Percentiles rank a stretch among this genome's conserved stretches.
phyloP scores from a whole-genome alignment of 108 stramenopile genomes.

The Discostella pseudostelligera region DNA sequence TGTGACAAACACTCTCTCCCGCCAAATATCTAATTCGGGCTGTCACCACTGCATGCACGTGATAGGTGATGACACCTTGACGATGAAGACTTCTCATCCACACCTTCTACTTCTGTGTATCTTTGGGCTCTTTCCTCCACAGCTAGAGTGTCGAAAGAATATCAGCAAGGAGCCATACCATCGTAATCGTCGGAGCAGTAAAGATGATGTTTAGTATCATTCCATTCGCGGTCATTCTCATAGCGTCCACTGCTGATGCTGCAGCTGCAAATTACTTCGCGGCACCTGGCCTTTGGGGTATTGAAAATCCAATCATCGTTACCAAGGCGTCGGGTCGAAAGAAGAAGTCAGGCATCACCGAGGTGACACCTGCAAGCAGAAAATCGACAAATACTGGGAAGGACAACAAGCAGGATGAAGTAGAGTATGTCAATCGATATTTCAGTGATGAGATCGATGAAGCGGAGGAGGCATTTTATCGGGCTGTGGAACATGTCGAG shows the following conservation, averaged over 20 bases:
- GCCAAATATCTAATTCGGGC: too few relatives aligned
- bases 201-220: slow-evolving; percentile 14
- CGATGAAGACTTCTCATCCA: too few relatives aligned
- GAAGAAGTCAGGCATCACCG: slow-evolving; percentile 7
- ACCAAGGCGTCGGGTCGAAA: slow-evolving; percentile 8
- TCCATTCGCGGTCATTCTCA: slow-evolving; percentile 4
- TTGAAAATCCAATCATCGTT: slow-evolving; percentile 20
- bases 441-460: slow-evolving; percentile 27
- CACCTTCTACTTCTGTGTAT: too few relatives aligned
- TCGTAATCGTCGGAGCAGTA: background rate
- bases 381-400: background rate
- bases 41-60: too few relatives aligned
- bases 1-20: too few relatives aligned
- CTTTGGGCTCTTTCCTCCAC: too few relatives aligned
- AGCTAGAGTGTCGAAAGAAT: too few relatives aligned
- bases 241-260: slow-evolving; percentile 4
- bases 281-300: slow-evolving; percentile 37
- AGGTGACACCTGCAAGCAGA: slow-evolving; percentile 21
- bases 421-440: slow-evolving; percentile 22
- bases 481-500: slow-evolving; percentile 37
- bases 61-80: too few relatives aligned
- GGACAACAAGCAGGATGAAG: slow-evolving; percentile 11
- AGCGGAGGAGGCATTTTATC: slow-evolving; percentile 41
- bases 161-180: too few relatives aligned
- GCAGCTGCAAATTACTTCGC: slow-evolving; percentile 25